A percentile compares a stretch with the other conserved stretches of the same genome.
phyloP scores from a whole-genome alignment of 257 asterid genomes.

The Capsicum baccatum region DNA sequence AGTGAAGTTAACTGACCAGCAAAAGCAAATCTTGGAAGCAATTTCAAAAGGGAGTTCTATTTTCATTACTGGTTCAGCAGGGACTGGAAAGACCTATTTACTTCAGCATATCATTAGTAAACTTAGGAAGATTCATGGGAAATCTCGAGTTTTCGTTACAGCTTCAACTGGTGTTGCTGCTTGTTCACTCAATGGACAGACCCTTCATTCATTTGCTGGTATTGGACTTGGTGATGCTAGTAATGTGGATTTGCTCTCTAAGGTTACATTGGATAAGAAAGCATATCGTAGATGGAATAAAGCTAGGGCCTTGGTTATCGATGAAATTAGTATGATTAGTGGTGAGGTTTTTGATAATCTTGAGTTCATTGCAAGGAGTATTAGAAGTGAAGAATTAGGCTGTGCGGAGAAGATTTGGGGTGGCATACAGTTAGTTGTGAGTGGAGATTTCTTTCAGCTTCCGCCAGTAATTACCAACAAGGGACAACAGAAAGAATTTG shows the following conservation, averaged over 20 bases:
- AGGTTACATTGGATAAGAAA: constrained; percentile 45
- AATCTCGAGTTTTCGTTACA: constrained; percentile 60
- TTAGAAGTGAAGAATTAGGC: constrained; percentile 37
- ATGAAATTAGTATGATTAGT: constrained; percentile 74
- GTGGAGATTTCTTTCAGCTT: constrained; percentile 82
- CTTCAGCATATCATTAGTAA: constrained; percentile 50
- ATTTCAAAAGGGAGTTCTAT: constrained; percentile 57
- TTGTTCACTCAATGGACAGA: constrained; percentile 58
- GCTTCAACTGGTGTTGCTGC: constrained; percentile 85
- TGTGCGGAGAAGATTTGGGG: constrained; percentile 60
- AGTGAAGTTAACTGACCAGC: constrained; percentile 65
- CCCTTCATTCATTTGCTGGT: constrained; percentile 71
- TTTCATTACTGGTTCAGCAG: constrained; percentile 82
- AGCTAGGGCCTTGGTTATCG: constrained; percentile 61
- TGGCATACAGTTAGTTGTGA: constrained; percentile 74
- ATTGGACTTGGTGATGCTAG: constrained; percentile 48
- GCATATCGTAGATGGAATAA: constrained; percentile 65
- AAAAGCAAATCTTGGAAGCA: constrained; percentile 56
- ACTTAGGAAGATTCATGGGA: constrained; percentile 60
- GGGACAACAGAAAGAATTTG: constrained; percentile 45
- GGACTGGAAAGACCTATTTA: constrained; percentile 74
- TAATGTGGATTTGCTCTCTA: constrained; percentile 41
- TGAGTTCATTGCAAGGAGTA: constrained; percentile 51
- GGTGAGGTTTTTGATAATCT: constrained; percentile 58
- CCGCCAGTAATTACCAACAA: constrained; percentile 52